Percentiles rank a stretch among this genome's conserved stretches.
phyloP scores from a whole-genome alignment of 2,329 filamentous ascomycete species.

The Periconia digitata region DNA sequence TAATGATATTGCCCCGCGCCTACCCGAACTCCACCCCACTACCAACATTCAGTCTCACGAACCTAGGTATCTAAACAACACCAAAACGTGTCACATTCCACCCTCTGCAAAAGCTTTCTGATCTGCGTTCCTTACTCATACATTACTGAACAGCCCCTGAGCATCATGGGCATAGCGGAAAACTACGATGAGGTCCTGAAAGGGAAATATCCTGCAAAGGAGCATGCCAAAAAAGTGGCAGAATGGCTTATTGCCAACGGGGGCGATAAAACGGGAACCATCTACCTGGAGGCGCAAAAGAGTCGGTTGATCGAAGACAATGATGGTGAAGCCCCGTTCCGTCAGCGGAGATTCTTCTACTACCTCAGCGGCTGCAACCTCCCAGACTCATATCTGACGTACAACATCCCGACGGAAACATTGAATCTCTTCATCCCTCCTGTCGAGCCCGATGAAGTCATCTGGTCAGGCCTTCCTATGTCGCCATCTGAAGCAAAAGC shows the following conservation, averaged over 20 bases:
- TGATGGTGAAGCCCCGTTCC: slow-evolving; percentile 78
- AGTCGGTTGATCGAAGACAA: slow-evolving; percentile 85
- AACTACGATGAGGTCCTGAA: slow-evolving; percentile 47
- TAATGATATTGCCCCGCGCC: slow-evolving; percentile 15
- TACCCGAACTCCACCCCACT: slow-evolving; percentile 33
- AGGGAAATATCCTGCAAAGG: slow-evolving; percentile 78
- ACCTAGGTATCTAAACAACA: background rate
- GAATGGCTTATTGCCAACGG: slow-evolving; percentile 70
- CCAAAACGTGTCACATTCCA: background rate
- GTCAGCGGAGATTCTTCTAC: slow-evolving; percentile 90
- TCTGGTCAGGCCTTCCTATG: slow-evolving; percentile 89
- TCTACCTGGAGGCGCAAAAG: slow-evolving; percentile 87
- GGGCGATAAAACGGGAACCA: slow-evolving; percentile 66
- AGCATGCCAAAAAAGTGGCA: slow-evolving; percentile 81
- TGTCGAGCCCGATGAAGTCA: slow-evolving; percentile 81
- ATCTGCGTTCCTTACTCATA: no score
- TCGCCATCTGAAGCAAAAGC: slow-evolving; percentile 72
- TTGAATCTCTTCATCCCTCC: slow-evolving; percentile 90
- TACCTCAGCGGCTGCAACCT: slow-evolving; percentile 87
- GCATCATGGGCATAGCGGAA: slow-evolving; percentile 33
- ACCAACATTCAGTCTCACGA: slow-evolving; percentile 4
- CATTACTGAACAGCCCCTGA: background rate
- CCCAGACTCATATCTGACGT: slow-evolving; percentile 77
- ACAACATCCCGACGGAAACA: slow-evolving; percentile 72
- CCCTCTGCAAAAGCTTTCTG: no score